These are phyloP conservation scores for Ceratocystis colombiana DNA, from an alignment of 2,329 filamentous ascomycete genomes.

Conservation along the genomic window DNA sequence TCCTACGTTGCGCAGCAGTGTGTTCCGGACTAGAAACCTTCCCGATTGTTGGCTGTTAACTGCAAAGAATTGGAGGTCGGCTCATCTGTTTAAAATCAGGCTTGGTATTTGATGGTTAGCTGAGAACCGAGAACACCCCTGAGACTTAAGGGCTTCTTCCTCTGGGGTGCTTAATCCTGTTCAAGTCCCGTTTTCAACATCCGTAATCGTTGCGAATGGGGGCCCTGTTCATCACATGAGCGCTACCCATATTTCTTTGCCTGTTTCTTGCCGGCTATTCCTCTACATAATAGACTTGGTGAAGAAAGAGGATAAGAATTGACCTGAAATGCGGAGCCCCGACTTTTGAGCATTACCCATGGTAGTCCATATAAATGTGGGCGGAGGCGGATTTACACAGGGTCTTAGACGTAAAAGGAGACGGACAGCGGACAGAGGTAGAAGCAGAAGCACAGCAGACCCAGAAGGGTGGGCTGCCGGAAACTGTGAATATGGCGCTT, in stretches of 20 bases:
- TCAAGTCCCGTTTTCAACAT: conserved; percentile 3
- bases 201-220: not conserved
- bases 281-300: not conserved
- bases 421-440: not conserved
- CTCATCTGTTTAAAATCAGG: not conserved
- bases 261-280: not conserved
- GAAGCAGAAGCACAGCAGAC: too few species aligned
- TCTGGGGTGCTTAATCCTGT: not conserved
- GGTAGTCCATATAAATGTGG: not conserved
- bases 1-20: too few species aligned
- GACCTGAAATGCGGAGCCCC: not conserved
- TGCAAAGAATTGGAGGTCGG: too few species aligned
- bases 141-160: too few species aligned
- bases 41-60: too few species aligned
- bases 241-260: not conserved
- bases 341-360: not conserved
- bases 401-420: not conserved
- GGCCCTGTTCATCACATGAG: conserved; percentile 12
- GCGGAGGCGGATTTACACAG: not conserved
- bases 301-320: not conserved
- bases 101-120: not conserved
- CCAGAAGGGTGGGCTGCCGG: too few species aligned
- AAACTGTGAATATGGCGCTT: not conserved
- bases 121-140: not conserved
- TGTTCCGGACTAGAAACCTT: too few species aligned